phyloP scores from a whole-genome alignment of 352 stramenopile species.

The Peronospora tabacina region DNA sequence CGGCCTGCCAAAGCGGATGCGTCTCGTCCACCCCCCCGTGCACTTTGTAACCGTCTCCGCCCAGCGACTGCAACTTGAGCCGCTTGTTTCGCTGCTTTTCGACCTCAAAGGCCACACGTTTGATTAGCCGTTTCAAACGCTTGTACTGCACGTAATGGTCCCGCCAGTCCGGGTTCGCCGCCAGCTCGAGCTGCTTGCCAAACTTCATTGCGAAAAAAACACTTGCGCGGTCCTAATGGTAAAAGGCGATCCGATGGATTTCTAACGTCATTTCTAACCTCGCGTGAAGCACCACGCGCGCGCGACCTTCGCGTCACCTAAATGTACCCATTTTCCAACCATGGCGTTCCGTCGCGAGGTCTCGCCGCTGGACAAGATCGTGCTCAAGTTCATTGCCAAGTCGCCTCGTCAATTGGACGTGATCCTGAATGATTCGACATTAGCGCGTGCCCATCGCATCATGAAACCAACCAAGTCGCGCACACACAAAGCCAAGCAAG shows the following conservation, averaged over 20 bases:
- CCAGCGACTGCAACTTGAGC: constrained; percentile 61
- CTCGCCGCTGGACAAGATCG: constrained; percentile 67
- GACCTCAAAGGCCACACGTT: constrained; percentile 84
- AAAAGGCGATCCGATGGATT: no score
- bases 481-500: constrained; percentile 82
- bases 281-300: no score
- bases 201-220: constrained; percentile 89
- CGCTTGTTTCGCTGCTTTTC: constrained; percentile 74
- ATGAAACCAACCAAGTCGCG: constrained; percentile 63
- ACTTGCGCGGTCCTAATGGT: no score
- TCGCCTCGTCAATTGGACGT: constrained; percentile 44
- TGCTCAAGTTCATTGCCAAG: constrained; percentile 88
- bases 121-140: constrained; percentile 87
- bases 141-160: constrained; percentile 90
- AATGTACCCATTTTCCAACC: no score
- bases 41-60: no score
- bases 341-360: constrained; percentile 85
- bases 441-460: constrained; percentile 67
- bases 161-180: constrained; percentile 82
- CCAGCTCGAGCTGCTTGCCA: constrained; percentile 89
- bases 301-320: constrained; percentile 10
- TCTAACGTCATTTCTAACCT: no score
- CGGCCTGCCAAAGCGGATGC: constrained; percentile 44
- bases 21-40: constrained; percentile 52
- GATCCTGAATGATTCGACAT: constrained; percentile 65